phyloP scores from a whole-genome alignment of 352 stramenopile genomes.

The Globisporangium iwayamae region DNA sequence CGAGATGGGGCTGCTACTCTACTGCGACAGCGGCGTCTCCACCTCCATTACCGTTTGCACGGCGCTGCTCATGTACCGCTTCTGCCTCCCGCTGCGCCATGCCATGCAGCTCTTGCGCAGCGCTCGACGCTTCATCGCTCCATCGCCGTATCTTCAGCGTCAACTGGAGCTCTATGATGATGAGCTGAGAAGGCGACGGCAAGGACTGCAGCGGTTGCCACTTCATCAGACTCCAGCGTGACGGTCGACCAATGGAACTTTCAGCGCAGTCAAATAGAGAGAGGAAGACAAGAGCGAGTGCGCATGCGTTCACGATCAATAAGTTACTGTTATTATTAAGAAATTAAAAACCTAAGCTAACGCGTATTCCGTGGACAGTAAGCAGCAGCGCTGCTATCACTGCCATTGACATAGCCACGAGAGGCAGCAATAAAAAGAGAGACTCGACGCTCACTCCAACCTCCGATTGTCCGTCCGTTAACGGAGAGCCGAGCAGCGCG shows the following conservation, averaged over 20 bases:
- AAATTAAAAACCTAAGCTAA: constrained; percentile 12
- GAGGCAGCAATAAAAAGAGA: constrained; percentile 1
- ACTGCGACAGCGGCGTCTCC: constrained; percentile 28
- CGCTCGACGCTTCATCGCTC: constrained; percentile 12
- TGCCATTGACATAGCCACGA: not conserved
- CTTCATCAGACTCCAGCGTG: constrained; percentile 1
- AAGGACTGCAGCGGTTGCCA: constrained; percentile 1
- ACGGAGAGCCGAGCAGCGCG: constrained; percentile 3
- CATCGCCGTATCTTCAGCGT: constrained; percentile 16
- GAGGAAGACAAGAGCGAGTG: not conserved
- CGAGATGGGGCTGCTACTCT: constrained; percentile 24
- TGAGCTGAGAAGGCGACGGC: not conserved
- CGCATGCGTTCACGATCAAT: constrained; percentile 6
- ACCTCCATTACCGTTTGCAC: constrained; percentile 26
- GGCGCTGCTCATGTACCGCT: constrained; percentile 35
- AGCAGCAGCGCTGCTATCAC: not conserved
- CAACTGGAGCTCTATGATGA: constrained; percentile 14
- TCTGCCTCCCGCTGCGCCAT: constrained; percentile 21
- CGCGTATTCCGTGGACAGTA: not conserved
- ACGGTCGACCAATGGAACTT: not conserved
- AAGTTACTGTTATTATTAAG: constrained; percentile 13
- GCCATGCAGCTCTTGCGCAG: constrained; percentile 19
- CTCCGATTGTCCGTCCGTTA: not conserved
- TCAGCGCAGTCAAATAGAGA: too few species aligned
- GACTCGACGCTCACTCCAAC: not conserved